These are phyloP conservation scores for Phytophthora rubi DNA, from an alignment of 352 stramenopile species.

Conservation along the genomic window DNA sequence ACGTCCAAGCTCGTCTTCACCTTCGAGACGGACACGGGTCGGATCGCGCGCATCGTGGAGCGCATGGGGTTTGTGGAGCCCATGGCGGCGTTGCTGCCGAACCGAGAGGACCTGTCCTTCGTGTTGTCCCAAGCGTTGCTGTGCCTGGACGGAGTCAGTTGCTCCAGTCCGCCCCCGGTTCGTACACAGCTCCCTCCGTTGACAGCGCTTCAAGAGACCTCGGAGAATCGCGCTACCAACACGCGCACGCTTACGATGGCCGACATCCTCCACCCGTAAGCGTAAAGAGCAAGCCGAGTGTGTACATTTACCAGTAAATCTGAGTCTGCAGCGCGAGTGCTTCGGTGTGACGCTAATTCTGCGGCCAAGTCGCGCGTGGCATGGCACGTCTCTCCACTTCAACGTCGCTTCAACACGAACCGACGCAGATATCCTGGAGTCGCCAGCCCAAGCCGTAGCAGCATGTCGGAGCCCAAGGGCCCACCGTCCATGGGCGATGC, in stretches of 20 bases:
- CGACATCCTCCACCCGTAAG: slow-evolving; percentile 13
- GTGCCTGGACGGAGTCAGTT: background rate
- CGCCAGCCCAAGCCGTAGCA: background rate
- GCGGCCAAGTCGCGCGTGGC: slow-evolving; percentile 2
- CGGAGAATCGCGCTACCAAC: slow-evolving; percentile 5
- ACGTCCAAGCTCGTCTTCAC: slow-evolving; percentile 14
- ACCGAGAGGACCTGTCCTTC: slow-evolving; percentile 11
- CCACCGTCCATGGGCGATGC: slow-evolving; percentile 14
- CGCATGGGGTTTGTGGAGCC: slow-evolving; percentile 16
- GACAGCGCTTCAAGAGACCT: background rate
- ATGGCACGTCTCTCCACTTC: background rate
- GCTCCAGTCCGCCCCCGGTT: background rate
- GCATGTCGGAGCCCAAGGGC: slow-evolving; percentile 51
- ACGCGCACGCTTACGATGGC: slow-evolving; percentile 15
- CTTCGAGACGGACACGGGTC: slow-evolving; percentile 9
- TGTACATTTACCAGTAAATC: background rate
- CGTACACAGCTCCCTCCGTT: background rate
- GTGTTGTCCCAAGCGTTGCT: slow-evolving; percentile 16
- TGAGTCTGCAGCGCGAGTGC: background rate
- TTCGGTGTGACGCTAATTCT: background rate
- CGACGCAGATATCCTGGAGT: slow-evolving; percentile 16
- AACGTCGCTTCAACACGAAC: slow-evolving; percentile 20
- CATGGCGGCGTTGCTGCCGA: slow-evolving; percentile 8
- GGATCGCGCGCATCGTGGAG: slow-evolving; percentile 10
- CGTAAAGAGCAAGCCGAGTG: background rate